These are phyloP conservation scores for Trematosphaeria pertusa DNA, from an alignment of 2,329 filamentous ascomycete species.

Conservation along the genomic window DNA sequence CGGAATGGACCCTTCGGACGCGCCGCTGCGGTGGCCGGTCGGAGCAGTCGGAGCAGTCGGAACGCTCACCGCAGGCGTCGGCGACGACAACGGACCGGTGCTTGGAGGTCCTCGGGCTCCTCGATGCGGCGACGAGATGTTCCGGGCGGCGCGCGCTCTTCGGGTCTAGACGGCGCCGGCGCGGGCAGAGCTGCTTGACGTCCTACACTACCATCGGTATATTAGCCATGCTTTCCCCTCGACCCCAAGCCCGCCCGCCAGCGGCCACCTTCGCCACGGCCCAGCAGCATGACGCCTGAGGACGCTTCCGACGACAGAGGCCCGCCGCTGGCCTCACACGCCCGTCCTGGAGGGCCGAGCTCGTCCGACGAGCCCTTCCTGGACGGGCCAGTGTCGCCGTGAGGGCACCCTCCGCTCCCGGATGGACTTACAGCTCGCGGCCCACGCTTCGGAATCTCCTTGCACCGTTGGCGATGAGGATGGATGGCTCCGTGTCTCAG, in stretches of 20 bases:
- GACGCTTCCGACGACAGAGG: neutral
- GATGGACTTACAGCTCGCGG: neutral
- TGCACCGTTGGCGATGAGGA: conserved; percentile 26
- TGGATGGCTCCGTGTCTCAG: conserved; percentile 36
- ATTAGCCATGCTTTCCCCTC: conserved; percentile 41
- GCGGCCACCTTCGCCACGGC: conserved; percentile 3
- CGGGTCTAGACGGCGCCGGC: conserved; percentile 23
- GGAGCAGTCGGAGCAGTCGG: neutral
- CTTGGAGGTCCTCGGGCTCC: too few relatives aligned
- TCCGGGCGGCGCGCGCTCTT: conserved; percentile 16
- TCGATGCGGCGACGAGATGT: conserved; percentile 17
- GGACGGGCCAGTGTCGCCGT: conserved; percentile 13
- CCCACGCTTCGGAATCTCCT: conserved; percentile 20
- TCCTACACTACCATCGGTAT: conserved; percentile 32
- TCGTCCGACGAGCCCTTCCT: conserved; percentile 30
- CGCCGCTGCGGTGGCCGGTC: neutral
- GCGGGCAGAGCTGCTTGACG: conserved; percentile 14
- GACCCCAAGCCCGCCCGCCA: conserved; percentile 9
- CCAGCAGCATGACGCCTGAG: conserved; percentile 21
- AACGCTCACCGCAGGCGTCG: neutral
- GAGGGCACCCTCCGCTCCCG: conserved; percentile 2
- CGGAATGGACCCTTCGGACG: neutral
- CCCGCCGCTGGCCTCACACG: conserved; percentile 10
- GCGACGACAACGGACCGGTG: conserved; percentile 6
- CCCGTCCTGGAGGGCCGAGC: conserved; percentile 18